Conservation (phyloP, 768 basidiomycete genomes). For the Rhizopogon vulgaris region DNA sequence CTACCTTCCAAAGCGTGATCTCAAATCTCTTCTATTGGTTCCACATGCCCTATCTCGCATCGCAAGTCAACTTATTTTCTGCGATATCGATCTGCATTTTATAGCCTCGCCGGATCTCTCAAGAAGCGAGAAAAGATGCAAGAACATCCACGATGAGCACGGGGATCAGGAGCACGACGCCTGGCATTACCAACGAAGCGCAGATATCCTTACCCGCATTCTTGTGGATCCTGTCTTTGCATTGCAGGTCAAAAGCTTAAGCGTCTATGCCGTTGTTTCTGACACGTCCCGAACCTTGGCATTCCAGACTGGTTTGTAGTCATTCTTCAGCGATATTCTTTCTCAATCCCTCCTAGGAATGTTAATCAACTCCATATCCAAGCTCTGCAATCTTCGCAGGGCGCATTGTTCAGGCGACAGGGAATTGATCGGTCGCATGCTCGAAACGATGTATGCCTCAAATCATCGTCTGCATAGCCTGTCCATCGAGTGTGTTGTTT, state of each 20-base stretch:
- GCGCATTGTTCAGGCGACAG: constrained; percentile 55
- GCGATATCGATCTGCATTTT: constrained; percentile 59
- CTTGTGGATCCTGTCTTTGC: constrained; percentile 58
- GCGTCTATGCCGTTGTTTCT: constrained; percentile 39
- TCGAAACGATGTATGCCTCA: constrained; percentile 45
- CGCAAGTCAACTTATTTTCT: constrained; percentile 58
- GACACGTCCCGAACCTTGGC: constrained; percentile 46
- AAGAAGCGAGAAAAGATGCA: constrained; percentile 2
- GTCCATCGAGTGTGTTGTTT: constrained; percentile 40
- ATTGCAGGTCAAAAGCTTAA: constrained; percentile 31
- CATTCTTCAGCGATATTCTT: neutral
- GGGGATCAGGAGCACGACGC: constrained; percentile 33
- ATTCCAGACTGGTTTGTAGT: constrained; percentile 54
- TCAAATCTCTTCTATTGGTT: constrained; percentile 57
- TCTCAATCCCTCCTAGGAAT: constrained; percentile 39
- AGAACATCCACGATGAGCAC: constrained; percentile 4
- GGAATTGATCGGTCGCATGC: constrained; percentile 45
- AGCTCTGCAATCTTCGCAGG: constrained; percentile 51
- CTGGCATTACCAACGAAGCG: constrained; percentile 57
- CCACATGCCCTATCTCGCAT: constrained; percentile 64
- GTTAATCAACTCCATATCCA: constrained; percentile 63
- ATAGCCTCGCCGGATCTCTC: constrained; percentile 28
- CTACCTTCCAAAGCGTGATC: constrained; percentile 53
- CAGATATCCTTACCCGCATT: constrained; percentile 64
- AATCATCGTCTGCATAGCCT: constrained; percentile 50